phyloP scores from a whole-genome alignment of 495 filamentous ascomycete genomes.

The Penicillium roqueforti region DNA sequence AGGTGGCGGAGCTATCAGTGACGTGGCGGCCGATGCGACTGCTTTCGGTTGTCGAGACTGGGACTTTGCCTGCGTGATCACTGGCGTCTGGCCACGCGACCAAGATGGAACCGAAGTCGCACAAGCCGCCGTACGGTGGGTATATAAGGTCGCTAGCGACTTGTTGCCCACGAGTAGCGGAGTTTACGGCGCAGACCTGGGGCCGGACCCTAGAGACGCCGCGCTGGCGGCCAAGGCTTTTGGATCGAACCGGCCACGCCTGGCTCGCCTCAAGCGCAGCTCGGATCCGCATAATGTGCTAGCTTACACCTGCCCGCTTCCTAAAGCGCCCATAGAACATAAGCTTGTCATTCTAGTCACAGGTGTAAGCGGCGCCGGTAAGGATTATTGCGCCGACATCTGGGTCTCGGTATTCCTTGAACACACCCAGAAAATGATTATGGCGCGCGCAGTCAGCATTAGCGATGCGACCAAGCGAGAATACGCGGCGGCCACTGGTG shows the following conservation, averaged over 20 bases:
- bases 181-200: constrained; percentile 58
- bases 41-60: constrained; percentile 63
- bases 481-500: constrained; percentile 52
- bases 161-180: constrained; percentile 51
- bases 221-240: constrained; percentile 52
- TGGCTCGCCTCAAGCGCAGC: constrained; percentile 49
- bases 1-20: constrained; percentile 51
- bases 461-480: constrained; percentile 57
- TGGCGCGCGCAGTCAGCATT: constrained; percentile 50
- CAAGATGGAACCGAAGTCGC: constrained; percentile 49
- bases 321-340: constrained; percentile 31
- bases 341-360: constrained; percentile 59
- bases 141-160: constrained; percentile 48
- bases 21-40: constrained; percentile 45
- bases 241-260: constrained; percentile 49
- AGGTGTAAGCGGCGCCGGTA: constrained; percentile 54
- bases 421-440: constrained; percentile 30
- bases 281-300: constrained; percentile 53
- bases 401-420: constrained; percentile 46
- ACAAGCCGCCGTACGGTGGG: constrained; percentile 48
- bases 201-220: constrained; percentile 57
- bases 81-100: constrained; percentile 57
- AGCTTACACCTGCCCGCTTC: constrained; percentile 53
- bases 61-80: constrained; percentile 61
- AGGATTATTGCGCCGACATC: constrained; percentile 56